Conservation (phyloP, 2,329 filamentous ascomycete species). For the Plectosphaerella plurivora region DNA sequence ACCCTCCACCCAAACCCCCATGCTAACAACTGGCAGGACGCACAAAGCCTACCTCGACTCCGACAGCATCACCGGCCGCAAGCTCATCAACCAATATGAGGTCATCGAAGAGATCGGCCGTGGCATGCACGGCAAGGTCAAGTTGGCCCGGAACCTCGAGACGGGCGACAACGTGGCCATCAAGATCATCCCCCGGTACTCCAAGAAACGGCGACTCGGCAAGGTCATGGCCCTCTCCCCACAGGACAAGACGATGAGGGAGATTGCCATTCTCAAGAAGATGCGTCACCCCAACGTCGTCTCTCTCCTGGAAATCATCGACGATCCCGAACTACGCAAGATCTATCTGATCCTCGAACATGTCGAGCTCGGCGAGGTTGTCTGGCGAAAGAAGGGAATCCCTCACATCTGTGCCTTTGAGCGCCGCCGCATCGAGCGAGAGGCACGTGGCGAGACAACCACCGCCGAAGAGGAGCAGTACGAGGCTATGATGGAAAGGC, state of each 20-base stretch:
- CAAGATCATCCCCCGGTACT: constrained; percentile 96
- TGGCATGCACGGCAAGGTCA: constrained; percentile 96
- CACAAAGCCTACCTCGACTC: constrained; percentile 89
- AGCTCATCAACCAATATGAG: constrained; percentile 96
- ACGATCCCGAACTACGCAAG: constrained; percentile 93
- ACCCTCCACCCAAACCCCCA: neutral
- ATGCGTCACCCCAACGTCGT: constrained; percentile 97
- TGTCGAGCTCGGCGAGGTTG: constrained; percentile 88
- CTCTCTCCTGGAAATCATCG: constrained; percentile 91
- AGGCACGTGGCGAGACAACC: constrained; percentile 57
- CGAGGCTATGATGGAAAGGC: constrained; percentile 53
- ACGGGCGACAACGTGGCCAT: constrained; percentile 83
- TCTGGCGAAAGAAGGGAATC: constrained; percentile 86
- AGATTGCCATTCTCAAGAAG: constrained; percentile 98
- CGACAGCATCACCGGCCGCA: constrained; percentile 83
- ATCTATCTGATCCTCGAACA: constrained; percentile 98
- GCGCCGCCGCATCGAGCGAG: constrained; percentile 71
- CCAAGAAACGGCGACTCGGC: constrained; percentile 87
- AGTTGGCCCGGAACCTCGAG: constrained; percentile 77
- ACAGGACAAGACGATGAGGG: constrained; percentile 82
- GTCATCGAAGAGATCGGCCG: constrained; percentile 94
- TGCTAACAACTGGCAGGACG: constrained; percentile 48
- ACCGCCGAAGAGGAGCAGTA: constrained; percentile 58
- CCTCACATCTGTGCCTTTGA: constrained; percentile 81
- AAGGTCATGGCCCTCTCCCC: constrained; percentile 64